Conservation (phyloP, 345 rosid species). For the Microthlaspi erraticum region DNA sequence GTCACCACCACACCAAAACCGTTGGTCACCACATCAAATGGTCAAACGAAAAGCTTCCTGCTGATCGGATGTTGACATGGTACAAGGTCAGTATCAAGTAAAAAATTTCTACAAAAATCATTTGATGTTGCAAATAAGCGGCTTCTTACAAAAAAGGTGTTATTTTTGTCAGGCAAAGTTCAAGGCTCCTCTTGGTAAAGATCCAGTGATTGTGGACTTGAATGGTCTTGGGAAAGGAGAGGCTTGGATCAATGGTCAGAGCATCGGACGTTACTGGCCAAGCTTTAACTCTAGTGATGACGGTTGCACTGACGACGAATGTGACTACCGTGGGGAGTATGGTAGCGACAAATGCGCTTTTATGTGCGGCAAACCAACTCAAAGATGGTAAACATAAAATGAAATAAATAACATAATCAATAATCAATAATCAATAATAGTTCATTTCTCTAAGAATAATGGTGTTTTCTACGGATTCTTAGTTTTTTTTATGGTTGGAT, state of each 20-base stretch:
- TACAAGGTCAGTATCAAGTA: constrained; percentile 57
- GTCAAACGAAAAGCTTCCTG: constrained; percentile 42
- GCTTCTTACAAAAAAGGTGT: constrained; percentile 14
- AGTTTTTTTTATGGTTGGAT: not conserved
- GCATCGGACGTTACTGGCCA: constrained; percentile 79
- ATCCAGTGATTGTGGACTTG: constrained; percentile 74
- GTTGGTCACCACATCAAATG: constrained; percentile 30
- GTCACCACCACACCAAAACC: not conserved
- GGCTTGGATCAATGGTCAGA: constrained; percentile 77
- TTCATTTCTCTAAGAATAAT: not conserved
- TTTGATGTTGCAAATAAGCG: not conserved
- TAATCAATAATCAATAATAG: not conserved
- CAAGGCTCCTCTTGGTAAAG: constrained; percentile 57
- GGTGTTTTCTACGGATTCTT: not conserved
- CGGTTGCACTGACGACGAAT: constrained; percentile 48
- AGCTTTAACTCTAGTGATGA: constrained; percentile 42
- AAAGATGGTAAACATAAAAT: constrained; percentile 51
- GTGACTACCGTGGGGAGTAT: constrained; percentile 60
- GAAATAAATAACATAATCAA: too few relatives aligned
- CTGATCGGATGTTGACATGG: constrained; percentile 54
- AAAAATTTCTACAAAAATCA: not conserved
- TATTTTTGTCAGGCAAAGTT: constrained; percentile 51
- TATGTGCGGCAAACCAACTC: constrained; percentile 65
- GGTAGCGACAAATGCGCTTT: constrained; percentile 41
- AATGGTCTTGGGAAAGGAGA: constrained; percentile 71